Base-by-base conservation (phyloP, 163 green algal species). In the Coccomyxa subellipsoidea region DNA sequence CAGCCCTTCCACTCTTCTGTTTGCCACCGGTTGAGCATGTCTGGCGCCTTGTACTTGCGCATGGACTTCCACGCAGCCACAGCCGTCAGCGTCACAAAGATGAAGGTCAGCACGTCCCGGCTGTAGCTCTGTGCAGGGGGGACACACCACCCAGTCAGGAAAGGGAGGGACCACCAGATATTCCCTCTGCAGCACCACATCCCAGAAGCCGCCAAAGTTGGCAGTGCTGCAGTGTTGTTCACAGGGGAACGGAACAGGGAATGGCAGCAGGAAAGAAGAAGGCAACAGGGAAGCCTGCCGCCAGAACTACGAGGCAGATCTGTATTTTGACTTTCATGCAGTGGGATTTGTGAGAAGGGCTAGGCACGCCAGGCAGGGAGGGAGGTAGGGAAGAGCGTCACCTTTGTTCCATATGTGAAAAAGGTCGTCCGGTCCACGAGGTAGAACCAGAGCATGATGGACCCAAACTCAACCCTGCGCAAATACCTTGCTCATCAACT, bases 1-100 rank as follows among this genome's bases (percentile, higher is more conserved):
- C 95, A 99, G 34, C 96, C 96, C 88, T 99, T 99, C 96, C 95
- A 98, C 85, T 99, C 96, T 87, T 99, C 96, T 15, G 96, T 99
- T 85, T 98, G 95, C 37, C 93, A 87, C 29, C 96, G 90, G 84
- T 97, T 97, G 31, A 98, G 90, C 83, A 97, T 84, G 66, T 92
- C 81, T 8, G 90, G 87, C 39, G 86, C 82, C 79, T 83, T 84
- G 77, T 90, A 85, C 75, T 89, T 90, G 29, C 94, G 40, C 2
- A 87, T 91, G 37, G 88, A 93, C 37, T 79, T 87, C 18, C 85
- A 76, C 5, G 38, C 80, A 3, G 92, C 89, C 32, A 96, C 92
- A 6, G 88, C 37, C 0, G 92, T 94, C 2, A 98, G 85, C 34
- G 91, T 83, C 35, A 94, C 29, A 75, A 97, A 98, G 37, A 98